Evolutionary conservation across 345 rosid genomes (phyloP).

Genomic region (Zanthoxylum bungeanum): DNA sequence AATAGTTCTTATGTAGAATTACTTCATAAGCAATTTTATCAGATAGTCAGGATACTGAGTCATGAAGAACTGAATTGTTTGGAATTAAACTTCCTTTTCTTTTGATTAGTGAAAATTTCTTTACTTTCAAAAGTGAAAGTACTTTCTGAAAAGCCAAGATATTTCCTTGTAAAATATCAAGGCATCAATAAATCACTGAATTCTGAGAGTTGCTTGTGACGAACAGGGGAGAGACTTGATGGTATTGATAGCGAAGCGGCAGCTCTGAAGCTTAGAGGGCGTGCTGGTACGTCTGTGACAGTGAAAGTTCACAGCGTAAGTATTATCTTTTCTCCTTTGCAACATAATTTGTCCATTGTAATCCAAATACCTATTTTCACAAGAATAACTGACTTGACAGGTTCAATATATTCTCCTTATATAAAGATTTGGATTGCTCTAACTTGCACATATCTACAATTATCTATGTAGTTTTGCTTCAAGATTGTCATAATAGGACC

Average conservation of each 20-base stretch:
- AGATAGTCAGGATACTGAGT: background rate
- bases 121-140: background rate
- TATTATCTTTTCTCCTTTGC: constrained; percentile 4
- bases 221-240: constrained; percentile 66
- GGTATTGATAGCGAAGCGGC: constrained; percentile 77
- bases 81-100: background rate
- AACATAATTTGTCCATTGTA: background rate
- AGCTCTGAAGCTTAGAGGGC: constrained; percentile 85
- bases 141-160: background rate
- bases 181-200: background rate
- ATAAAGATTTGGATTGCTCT: background rate
- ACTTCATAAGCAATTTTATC: no score
- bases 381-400: background rate
- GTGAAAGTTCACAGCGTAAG: constrained; percentile 68
- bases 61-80: background rate
- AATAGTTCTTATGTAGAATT: no score
- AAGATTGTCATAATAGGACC: background rate
- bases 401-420: background rate
- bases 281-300: constrained; percentile 71
- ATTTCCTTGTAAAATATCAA: background rate
- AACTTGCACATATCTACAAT: background rate
- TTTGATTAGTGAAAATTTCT: background rate
- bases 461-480: background rate
- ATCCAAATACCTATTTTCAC: background rate
- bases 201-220: constrained; percentile 10